Evolutionary conservation across 768 basidiomycete species (phyloP).

Genomic region (Boletus rex-veris): DNA sequence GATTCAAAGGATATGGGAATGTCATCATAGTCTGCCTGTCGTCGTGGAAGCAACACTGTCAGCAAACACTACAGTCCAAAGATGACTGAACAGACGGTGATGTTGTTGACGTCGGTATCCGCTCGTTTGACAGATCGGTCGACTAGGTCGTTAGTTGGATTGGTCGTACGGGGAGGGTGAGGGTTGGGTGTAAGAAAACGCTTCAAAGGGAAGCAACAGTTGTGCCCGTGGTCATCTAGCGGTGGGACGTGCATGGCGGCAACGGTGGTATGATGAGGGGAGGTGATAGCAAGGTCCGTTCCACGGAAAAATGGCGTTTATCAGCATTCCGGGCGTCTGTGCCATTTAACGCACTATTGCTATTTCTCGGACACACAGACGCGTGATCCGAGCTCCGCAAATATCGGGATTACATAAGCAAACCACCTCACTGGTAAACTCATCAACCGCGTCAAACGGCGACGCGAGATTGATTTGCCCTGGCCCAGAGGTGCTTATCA

Average conservation of each 20-base stretch:
- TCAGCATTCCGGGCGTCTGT: constrained; percentile 25
- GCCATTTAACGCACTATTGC: constrained; percentile 3
- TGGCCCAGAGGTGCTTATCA: too few species aligned
- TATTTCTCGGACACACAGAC: constrained; percentile 13
- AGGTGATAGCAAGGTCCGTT: constrained; percentile 1
- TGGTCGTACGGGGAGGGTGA: background rate
- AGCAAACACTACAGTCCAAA: background rate
- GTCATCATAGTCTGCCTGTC: constrained; percentile 11
- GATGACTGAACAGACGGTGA: constrained; percentile 7
- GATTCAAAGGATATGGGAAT: constrained; percentile 36
- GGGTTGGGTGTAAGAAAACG: constrained; percentile 15
- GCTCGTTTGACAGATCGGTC: constrained; percentile 6
- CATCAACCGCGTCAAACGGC: constrained; percentile 1
- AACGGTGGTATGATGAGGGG: constrained; percentile 6
- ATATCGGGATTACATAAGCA: constrained; percentile 27
- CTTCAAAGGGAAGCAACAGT: constrained; percentile 20
- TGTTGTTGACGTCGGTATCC: background rate
- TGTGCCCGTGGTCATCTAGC: constrained; percentile 21
- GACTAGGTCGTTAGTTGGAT: background rate
- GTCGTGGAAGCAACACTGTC: background rate
- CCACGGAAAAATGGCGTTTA: constrained; percentile 29
- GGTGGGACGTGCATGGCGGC: constrained; percentile 22
- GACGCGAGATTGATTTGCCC: constrained; percentile 8
- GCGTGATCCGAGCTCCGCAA: constrained; percentile 31
- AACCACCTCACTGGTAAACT: too few species aligned